Evolutionary conservation across 225 moss, liverwort and hornwort species (phyloP), one percentile per base, ranked within the genome.

Genomic region (Marchantia paleacea): DNA sequence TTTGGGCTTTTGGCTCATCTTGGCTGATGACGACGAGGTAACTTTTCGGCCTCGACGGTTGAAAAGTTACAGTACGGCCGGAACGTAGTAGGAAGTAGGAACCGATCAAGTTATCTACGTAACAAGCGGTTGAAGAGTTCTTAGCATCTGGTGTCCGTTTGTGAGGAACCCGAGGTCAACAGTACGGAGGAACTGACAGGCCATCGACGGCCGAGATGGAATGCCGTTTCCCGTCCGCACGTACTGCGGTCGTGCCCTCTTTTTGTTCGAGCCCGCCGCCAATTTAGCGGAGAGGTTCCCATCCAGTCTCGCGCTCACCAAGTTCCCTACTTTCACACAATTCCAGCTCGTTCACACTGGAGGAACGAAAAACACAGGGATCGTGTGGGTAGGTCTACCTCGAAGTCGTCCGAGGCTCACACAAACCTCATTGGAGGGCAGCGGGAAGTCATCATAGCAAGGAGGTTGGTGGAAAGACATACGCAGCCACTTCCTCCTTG

Each of bases 251-350:
- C 68, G 31, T 68, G 68, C 68, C 18, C n/a, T 68, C 30, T 6
- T 13, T 68, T 31, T 15, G 68, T 26, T 31, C 30, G 29, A 66
- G 30, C 68, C 68, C 68, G 68, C 68, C 68, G 68, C 68, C 68
- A 31, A 68, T 30, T 68, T 31, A 68, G 68, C 68, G 12, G 62
- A 62, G 60, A 66, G 25, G 7, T 8, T 68, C 15, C 16, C 1
- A 28, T 31, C 68, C 39, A 5, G 39, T 39, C 39, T 39, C 39
- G 3, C 39, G 39, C 3, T 39, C 39, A 39, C 39, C 39, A 55
- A n/a, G n/a, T n/a, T n/a, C 19, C 29, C 29, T 66, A 66, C 66
- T 29, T 66, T n/a, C 2, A 8, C 26, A 4, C 66, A 12, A 26
- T 28, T 66, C 66, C n/a, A 61, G 0, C 60, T 22, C 1, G 8